Evolutionary conservation across 768 basidiomycete species (phyloP), one percentile per base, ranked within the genome.

Genomic region (Tulasnella sp.): DNA sequence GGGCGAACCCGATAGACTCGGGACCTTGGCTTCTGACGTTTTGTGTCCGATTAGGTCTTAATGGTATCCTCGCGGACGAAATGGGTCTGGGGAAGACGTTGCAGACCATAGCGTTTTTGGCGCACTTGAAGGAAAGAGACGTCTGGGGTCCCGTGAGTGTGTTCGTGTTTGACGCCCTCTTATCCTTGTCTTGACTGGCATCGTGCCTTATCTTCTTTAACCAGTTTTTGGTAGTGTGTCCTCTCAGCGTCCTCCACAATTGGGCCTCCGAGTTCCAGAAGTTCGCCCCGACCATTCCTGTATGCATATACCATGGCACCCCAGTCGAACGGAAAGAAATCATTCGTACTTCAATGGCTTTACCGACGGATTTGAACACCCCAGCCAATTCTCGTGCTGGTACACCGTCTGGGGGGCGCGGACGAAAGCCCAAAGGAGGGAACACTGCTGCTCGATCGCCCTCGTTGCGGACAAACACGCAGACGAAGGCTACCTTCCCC

Each of bases 41-140:
- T 41, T 58, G 14, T 15, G 29, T 56, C 7, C 37, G 12, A n/a
- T 39, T 48, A 57, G 67, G 62, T 8, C 32, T 70, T 39, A 64
- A 64, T 37, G 66, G 66, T 14, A 63, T 70, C 25, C 37, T 69
- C 82, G 92, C 92, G 25, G 92, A 96, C 64, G 92, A 96, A 67
- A 96, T 96, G 92, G 92, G 43, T 55, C 53, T 59, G 3, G 59
- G 53, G 9, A 57, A 59, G 87, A 99, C 96, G 0, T 75, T 98
- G 0, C 96, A 99, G 75, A 87, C 83, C 0, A 99, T 99, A 41
- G 81, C 93, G 0, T 96, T 98, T 68, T 80, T 88, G 58, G 93
- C 93, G 0, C 84, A 92, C 69, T 75, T 99, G 0, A 82, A 89
- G 29, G 83, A 86, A 56, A 76, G 85, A 54, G 74, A 79, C 3